Evolutionary conservation across 305 asterid species (phyloP).

Genomic region (Fraxinus paxiana): DNA sequence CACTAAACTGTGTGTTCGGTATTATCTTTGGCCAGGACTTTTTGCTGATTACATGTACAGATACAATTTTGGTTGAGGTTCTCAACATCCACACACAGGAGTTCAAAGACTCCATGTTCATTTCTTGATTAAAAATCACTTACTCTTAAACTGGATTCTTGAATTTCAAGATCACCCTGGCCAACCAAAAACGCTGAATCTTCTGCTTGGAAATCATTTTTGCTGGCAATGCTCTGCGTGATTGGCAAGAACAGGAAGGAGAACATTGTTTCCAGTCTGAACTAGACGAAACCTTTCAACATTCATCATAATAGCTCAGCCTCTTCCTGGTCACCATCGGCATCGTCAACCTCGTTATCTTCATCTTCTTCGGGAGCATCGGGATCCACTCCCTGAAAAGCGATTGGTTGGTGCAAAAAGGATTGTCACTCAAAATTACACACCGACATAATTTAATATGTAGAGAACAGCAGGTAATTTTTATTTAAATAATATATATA

Average conservation of each 20-base stretch:
- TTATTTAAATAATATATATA: neutral
- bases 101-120: neutral
- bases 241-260: neutral
- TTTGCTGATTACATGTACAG: neutral
- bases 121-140: neutral
- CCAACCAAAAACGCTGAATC: neutral
- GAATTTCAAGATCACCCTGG: neutral
- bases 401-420: neutral
- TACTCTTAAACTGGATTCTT: neutral
- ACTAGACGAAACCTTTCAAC: neutral
- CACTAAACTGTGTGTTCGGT: too few relatives aligned
- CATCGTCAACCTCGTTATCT: conserved; percentile 82
- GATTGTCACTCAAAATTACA: neutral
- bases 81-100: neutral
- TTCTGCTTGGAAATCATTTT: neutral
- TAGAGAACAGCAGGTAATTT: neutral
- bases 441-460: neutral
- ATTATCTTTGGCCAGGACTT: neutral
- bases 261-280: neutral
- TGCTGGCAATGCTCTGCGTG: neutral
- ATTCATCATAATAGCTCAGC: conserved; percentile 51
- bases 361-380: conserved; percentile 97
- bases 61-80: neutral
- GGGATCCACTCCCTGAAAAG: conserved; percentile 78
- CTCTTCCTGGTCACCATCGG: conserved; percentile 79